Evolutionary conservation across 192 early-diverging fungal species (phyloP).

Genomic region (Ambispora gerdemannii): DNA sequence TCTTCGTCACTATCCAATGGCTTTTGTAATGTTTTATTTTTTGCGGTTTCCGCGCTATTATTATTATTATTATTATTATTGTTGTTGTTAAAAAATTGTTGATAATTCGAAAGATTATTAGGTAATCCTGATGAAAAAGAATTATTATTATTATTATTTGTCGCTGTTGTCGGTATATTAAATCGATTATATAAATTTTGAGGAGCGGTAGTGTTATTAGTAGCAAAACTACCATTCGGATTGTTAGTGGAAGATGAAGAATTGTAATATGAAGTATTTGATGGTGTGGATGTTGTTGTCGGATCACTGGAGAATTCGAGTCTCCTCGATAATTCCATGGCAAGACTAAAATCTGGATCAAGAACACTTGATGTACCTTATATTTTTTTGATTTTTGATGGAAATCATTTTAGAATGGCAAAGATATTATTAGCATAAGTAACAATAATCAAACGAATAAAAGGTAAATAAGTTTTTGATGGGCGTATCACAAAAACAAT

Average conservation of each 20-base stretch:
- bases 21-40: neutral
- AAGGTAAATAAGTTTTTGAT: neutral
- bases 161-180: neutral
- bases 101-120: neutral
- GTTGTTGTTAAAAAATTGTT: no score
- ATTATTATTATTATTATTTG: no score
- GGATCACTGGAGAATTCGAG: neutral
- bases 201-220: neutral
- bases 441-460: neutral
- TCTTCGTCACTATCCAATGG: conserved; percentile 19
- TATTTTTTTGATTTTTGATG: no score
- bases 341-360: conserved; percentile 1
- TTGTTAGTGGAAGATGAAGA: neutral
- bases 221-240: neutral
- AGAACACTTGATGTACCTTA: neutral
- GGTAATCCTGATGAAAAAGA: no score
- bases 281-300: neutral
- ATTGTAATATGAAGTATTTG: neutral
- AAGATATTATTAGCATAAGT: neutral
- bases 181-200: neutral
- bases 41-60: neutral
- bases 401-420: neutral
- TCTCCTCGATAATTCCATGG: neutral
- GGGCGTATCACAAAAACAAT: neutral
- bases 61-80: neutral